A percentile compares a stretch with the other conserved stretches of the same genome.
Evolutionary conservation across 805 yeast genomes (phyloP).

Genomic region (Kluyveromyces dobzhanskii): DNA sequence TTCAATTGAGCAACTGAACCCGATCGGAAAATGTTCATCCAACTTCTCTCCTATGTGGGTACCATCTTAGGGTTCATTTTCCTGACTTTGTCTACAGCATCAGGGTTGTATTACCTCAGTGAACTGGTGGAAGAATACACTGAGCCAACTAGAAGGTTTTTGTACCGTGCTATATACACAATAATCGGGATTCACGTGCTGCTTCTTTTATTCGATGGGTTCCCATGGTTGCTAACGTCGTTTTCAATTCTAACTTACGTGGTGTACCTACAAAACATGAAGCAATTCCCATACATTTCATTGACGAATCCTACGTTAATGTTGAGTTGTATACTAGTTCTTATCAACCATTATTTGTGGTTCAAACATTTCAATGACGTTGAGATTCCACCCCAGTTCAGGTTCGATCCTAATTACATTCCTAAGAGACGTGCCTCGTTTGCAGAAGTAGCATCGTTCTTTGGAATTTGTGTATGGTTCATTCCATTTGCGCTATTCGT

Average conservation of each 20-base stretch:
- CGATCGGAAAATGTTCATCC: conserved; percentile 41
- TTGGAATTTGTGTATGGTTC: conserved; percentile 89
- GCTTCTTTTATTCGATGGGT: conserved; percentile 64
- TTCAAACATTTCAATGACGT: conserved; percentile 71
- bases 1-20: too few relatives aligned
- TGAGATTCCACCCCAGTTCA: conserved; percentile 54
- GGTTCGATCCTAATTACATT: conserved; percentile 48
- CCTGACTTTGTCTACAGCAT: conserved; percentile 65
- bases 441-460: conserved; percentile 88
- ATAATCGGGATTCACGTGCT: conserved; percentile 49
- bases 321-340: conserved; percentile 60
- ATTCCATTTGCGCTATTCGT: conserved; percentile 90
- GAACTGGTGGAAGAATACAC: conserved; percentile 92
- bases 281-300: conserved; percentile 75
- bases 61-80: conserved; percentile 51
- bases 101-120: conserved; percentile 84
- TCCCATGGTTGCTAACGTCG: conserved; percentile 61
- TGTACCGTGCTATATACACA: conserved; percentile 52
- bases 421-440: conserved; percentile 72
- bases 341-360: conserved; percentile 83
- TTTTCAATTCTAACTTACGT: conserved; percentile 64
- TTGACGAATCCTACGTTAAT: conserved; percentile 66
- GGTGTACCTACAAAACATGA: conserved; percentile 69
- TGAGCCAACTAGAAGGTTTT: conserved; percentile 67
- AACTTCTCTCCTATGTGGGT: conserved; percentile 53